Conservation (phyloP, 495 filamentous ascomycete species). For the Penicillium ochrochloron region DNA sequence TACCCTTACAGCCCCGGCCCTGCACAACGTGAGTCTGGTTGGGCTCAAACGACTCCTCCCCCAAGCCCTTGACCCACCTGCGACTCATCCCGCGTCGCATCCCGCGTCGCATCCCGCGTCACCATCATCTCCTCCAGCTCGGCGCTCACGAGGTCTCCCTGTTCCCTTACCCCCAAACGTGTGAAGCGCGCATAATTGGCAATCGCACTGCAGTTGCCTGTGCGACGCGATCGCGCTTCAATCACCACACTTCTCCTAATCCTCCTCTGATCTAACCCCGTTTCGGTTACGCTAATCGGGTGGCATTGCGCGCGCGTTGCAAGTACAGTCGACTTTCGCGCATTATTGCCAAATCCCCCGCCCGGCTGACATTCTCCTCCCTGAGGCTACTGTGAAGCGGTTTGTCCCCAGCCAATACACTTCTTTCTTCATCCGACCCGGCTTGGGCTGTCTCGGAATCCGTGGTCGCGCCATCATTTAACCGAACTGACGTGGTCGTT, state of each 20-base stretch:
- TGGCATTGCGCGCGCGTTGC: constrained; percentile 40
- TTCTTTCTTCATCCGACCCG: constrained; percentile 32
- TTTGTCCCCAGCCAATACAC: constrained; percentile 49
- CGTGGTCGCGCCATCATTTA: constrained; percentile 37
- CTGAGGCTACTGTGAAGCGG: constrained; percentile 51
- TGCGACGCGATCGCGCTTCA: constrained; percentile 28
- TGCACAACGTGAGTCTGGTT: constrained; percentile 44
- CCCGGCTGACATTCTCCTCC: constrained; percentile 34
- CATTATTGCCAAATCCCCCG: constrained; percentile 47
- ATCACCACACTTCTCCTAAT: constrained; percentile 19
- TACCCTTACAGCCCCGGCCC: constrained; percentile 13
- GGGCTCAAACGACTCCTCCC: constrained; percentile 21
- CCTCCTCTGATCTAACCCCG: constrained; percentile 26
- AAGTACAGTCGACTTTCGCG: constrained; percentile 39
- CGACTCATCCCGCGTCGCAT: constrained; percentile 44
- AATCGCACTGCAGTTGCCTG: constrained; percentile 32
- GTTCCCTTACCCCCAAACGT: constrained; percentile 21
- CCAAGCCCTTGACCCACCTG: constrained; percentile 41
- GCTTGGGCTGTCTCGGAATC: constrained; percentile 34
- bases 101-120: constrained; percentile 37
- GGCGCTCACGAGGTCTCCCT: constrained; percentile 15
- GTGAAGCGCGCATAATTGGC: constrained; percentile 38
- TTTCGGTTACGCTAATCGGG: constrained; percentile 32
- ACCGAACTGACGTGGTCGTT: constrained; percentile 55
- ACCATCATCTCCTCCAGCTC: constrained; percentile 13